Evolutionary conservation across 495 filamentous ascomycete genomes (phyloP), one percentile per base, ranked within the genome.

Genomic region (Jackrogersella minutella): DNA sequence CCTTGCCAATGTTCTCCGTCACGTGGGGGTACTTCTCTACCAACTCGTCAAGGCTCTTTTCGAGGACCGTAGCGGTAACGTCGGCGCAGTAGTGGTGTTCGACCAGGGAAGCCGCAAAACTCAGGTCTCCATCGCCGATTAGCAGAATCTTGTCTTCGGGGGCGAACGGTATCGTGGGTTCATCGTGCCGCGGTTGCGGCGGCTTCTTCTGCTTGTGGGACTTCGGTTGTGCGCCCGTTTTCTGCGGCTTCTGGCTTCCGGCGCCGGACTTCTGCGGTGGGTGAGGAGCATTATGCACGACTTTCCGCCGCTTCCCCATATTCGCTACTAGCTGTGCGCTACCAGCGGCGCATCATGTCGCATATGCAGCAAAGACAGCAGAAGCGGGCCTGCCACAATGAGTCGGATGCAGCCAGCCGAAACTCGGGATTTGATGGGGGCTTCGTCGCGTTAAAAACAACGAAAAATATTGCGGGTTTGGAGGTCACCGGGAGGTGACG

Each of bases 101-200:
- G 58, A 89, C 82, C 11, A 98, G 80, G 0, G 90, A 91, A 60
- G 83, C 85, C 14, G 93, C 87, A 76, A 97, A 97, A 56, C 91
- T 94, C 73, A 99, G 93, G 73, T 99, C 93, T 80, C 91, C 94
- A 80, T 99, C 94, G 49, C 94, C 95, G 68, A 99, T 76, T 1
- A 97, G 83, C 22, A 99, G 85, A 60, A 97, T 91, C 56, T 84
- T 79, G 73, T 95, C 87, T 50, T 79, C 74, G 19, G 84, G 82
- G 17, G 80, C 74, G 78, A 96, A 96, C n/a, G 93, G 93, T 62
- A 96, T 87, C 36, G 82, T 86, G 7, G 89, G 85, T 34, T 80
- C 73, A 55, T 74, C 72, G 67, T 85, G 76, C 10, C 76, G 73
- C 11, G 43, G 51, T 34, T 63, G 70, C 44, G 73, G 67, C 51